Percentiles rank a stretch among this genome's conserved stretches.
Conservation (phyloP, 2,329 filamentous ascomycete species). For the Myriangium duriaei region DNA sequence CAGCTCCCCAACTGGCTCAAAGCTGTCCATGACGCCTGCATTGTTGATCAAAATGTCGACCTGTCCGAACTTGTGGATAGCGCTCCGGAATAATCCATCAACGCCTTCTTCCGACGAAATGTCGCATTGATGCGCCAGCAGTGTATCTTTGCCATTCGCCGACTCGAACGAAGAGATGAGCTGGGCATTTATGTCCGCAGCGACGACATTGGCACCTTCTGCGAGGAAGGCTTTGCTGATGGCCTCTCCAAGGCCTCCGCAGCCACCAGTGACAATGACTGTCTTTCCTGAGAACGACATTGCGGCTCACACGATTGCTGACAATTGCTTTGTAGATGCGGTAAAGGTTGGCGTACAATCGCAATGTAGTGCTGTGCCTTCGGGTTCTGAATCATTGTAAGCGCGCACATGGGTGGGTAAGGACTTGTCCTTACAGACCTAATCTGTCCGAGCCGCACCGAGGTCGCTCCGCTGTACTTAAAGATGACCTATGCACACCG, state of each 20-base stretch:
- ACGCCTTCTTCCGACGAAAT: slow-evolving; percentile 26
- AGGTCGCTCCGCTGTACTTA: no score
- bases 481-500: no score
- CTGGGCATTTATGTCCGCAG: slow-evolving; percentile 24
- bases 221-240: slow-evolving; percentile 22
- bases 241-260: slow-evolving; percentile 22
- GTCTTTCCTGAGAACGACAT: slow-evolving; percentile 17
- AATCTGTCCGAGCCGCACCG: no score
- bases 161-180: slow-evolving; percentile 19
- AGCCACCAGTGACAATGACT: slow-evolving; percentile 23
- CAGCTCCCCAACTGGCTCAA: slow-evolving; percentile 39
- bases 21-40: slow-evolving; percentile 45
- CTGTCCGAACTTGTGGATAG: slow-evolving; percentile 29
- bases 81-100: slow-evolving; percentile 26
- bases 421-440: no score
- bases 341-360: no score
- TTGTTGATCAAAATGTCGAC: slow-evolving; percentile 39
- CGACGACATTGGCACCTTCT: slow-evolving; percentile 24
- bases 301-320: no score
- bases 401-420: no score
- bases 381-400: no score
- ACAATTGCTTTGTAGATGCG: no score
- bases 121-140: slow-evolving; percentile 25
- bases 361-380: no score
- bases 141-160: slow-evolving; percentile 14